These are phyloP conservation scores for Pichia deserticola DNA, from an alignment of 805 yeast species.

Conservation along the genomic window DNA sequence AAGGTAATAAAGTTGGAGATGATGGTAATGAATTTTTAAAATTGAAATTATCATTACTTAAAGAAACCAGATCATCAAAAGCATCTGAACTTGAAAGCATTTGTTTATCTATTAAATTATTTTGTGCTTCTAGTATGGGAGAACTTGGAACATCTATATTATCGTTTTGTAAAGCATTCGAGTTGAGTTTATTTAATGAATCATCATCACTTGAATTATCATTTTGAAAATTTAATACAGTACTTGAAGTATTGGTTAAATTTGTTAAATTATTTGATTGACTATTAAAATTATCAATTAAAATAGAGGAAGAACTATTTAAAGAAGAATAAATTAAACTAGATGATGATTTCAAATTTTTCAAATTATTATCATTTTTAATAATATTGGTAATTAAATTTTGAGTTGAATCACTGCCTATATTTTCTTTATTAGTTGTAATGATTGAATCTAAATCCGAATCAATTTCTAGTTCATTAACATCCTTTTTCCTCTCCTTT, in stretches of 20 bases:
- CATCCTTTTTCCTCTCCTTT: not conserved
- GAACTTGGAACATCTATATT: constrained; percentile 4
- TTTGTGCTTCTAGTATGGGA: constrained; percentile 3
- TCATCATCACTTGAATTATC: constrained; percentile 1
- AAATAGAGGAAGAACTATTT: constrained; percentile 6
- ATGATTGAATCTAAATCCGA: not conserved
- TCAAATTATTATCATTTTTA: not conserved
- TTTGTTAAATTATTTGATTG: not conserved
- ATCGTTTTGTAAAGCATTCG: not conserved
- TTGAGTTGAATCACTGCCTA: not conserved
- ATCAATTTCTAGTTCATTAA: not conserved
- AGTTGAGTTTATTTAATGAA: not conserved
- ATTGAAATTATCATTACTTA: not conserved
- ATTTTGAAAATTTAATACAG: not conserved
- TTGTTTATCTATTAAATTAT: not conserved
- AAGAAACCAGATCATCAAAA: constrained; percentile 3
- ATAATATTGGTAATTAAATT: not conserved
- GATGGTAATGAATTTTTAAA: constrained; percentile 17
- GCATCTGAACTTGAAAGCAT: constrained; percentile 4
- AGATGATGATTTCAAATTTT: not conserved
- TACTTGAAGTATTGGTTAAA: constrained; percentile 6
- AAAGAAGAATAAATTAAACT: constrained; percentile 1
- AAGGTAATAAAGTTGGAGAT: constrained; percentile 20
- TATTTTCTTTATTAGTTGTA: not conserved
- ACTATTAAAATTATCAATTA: not conserved